Conservation (phyloP, 495 filamentous ascomycete genomes). For the Podospora conica region DNA sequence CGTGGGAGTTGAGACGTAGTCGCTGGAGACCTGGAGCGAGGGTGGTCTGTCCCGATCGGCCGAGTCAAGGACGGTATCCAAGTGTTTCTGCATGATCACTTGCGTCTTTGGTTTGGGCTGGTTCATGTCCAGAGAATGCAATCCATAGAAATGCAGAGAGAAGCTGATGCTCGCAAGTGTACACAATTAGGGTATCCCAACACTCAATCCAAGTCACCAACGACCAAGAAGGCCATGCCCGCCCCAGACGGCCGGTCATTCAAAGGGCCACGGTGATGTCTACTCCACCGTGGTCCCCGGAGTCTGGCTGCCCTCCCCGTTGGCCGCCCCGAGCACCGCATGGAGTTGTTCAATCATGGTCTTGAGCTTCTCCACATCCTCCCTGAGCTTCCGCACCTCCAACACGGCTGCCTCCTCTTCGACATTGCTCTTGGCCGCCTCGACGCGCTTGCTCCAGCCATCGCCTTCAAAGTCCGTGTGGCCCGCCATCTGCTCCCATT, state of each 20-base stretch:
- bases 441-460: slow-evolving; percentile 72
- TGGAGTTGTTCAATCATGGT: slow-evolving; percentile 29
- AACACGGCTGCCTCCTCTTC: slow-evolving; percentile 61
- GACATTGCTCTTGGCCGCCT: slow-evolving; percentile 67
- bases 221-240: not conserved
- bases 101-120: not conserved
- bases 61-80: no score
- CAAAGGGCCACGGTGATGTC: not conserved
- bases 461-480: slow-evolving; percentile 72
- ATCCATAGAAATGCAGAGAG: not conserved
- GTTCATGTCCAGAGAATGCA: not conserved
- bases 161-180: no score
- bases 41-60: not conserved
- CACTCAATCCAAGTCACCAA: not conserved
- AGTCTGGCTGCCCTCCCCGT: not conserved
- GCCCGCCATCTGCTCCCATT: slow-evolving; percentile 80
- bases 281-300: not conserved
- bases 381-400: slow-evolving; percentile 62
- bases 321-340: not conserved
- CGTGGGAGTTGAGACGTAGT: not conserved
- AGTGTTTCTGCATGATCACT: not conserved
- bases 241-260: not conserved
- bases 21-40: slow-evolving; percentile 1
- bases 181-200: not conserved
- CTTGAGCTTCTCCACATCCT: slow-evolving; percentile 64